Percentiles rank a stretch among this genome's conserved stretches.
phyloP scores from a whole-genome alignment of 306 rosid genomes.

The Quercus suber region DNA sequence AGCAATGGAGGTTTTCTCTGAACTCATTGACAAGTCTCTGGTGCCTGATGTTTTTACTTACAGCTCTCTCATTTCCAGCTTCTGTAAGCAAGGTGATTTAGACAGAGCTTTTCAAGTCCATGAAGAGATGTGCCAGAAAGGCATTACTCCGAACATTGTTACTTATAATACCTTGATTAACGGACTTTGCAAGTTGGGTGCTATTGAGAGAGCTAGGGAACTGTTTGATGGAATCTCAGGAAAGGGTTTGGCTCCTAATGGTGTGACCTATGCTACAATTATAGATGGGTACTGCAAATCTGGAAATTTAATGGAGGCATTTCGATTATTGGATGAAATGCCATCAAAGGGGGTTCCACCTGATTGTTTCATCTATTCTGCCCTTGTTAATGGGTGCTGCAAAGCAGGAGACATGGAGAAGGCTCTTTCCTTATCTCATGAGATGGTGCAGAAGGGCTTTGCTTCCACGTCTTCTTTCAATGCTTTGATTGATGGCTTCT shows the following conservation, averaged over 20 bases:
- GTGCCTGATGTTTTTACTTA: slow-evolving; percentile 42
- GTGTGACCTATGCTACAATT: slow-evolving; percentile 42
- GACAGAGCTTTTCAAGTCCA: slow-evolving; percentile 33
- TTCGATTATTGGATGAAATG: slow-evolving; percentile 40
- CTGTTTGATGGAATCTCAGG: slow-evolving; percentile 31
- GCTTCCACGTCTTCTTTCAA: slow-evolving; percentile 34
- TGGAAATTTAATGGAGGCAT: slow-evolving; percentile 36
- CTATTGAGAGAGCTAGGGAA: slow-evolving; percentile 34
- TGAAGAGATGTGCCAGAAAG: slow-evolving; percentile 39
- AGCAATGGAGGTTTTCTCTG: slow-evolving; percentile 39
- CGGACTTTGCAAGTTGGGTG: slow-evolving; percentile 48
- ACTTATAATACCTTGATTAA: slow-evolving; percentile 38
- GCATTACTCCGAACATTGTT: slow-evolving; percentile 35
- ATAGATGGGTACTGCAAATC: slow-evolving; percentile 42
- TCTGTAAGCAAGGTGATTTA: slow-evolving; percentile 36
- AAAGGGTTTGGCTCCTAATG: slow-evolving; percentile 36
- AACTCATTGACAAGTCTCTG: slow-evolving; percentile 37
- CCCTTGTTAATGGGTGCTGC: slow-evolving; percentile 46
- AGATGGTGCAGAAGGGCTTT: slow-evolving; percentile 31
- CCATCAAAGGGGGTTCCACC: slow-evolving; percentile 29
- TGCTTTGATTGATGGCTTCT: slow-evolving; percentile 38
- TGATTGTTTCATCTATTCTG: slow-evolving; percentile 28
- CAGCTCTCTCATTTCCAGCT: slow-evolving; percentile 40
- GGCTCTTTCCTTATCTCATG: slow-evolving; percentile 31
- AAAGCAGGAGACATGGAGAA: slow-evolving; percentile 34